phyloP scores from a whole-genome alignment of 257 asterid species.

The Sherardia arvensis region DNA sequence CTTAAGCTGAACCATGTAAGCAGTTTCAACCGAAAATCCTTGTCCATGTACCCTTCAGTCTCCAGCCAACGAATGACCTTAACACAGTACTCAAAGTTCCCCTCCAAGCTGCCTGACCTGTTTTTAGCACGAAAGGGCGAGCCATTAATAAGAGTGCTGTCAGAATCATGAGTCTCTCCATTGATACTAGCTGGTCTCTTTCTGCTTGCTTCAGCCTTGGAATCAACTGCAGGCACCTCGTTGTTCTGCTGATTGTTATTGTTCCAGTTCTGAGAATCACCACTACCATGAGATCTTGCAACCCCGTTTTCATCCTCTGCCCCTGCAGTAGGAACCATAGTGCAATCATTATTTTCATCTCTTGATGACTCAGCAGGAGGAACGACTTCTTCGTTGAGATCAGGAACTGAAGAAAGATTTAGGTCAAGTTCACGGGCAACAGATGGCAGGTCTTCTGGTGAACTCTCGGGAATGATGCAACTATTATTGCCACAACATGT shows the following conservation, averaged over 20 bases:
- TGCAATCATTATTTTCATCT: constrained; percentile 53
- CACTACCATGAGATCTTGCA: constrained; percentile 42
- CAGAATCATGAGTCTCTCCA: constrained; percentile 68
- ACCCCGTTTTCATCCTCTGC: constrained; percentile 49
- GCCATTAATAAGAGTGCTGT: constrained; percentile 82
- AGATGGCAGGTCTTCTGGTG: constrained; percentile 32
- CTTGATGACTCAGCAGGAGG: constrained; percentile 67
- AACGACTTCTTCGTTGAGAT: constrained; percentile 66
- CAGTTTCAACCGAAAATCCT: constrained; percentile 74
- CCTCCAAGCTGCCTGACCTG: constrained; percentile 55
- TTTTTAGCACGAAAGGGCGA: constrained; percentile 40
- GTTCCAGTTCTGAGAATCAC: constrained; percentile 43
- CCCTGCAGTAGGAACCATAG: constrained; percentile 38
- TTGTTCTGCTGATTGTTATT: constrained; percentile 32
- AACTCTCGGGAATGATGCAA: constrained; percentile 35
- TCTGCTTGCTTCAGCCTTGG: constrained; percentile 38
- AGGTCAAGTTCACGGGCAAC: constrained; percentile 69
- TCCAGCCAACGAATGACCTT: constrained; percentile 86
- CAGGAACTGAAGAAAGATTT: constrained; percentile 73
- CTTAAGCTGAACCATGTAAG: constrained; percentile 92
- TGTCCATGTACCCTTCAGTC: constrained; percentile 66
- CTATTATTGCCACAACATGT: constrained; percentile 30
- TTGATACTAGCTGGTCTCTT: constrained; percentile 42
- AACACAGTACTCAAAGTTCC: constrained; percentile 75
- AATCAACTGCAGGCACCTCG: constrained; percentile 54